phyloP scores from a whole-genome alignment of 257 asterid species.

The Linaria vulgaris region DNA sequence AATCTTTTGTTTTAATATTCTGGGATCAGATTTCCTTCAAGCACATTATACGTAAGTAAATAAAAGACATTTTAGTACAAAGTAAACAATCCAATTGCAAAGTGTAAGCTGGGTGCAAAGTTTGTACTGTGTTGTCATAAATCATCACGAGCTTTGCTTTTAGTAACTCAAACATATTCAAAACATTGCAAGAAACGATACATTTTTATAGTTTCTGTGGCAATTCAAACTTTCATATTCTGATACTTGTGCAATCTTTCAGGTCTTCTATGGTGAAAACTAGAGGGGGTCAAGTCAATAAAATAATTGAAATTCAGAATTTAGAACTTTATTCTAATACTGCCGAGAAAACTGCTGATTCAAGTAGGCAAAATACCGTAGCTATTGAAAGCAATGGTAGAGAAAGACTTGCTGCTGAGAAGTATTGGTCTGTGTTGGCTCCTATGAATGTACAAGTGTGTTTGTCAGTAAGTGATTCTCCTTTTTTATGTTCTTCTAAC shows the following conservation, averaged over 20 bases:
- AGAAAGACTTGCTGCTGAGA: conserved; percentile 37
- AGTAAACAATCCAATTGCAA: conserved; percentile 1
- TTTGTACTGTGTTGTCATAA: not conserved
- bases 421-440: conserved; percentile 47
- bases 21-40: conserved; percentile 7
- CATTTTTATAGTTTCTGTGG: conserved; percentile 5
- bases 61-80: conserved; percentile 5
- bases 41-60: conserved; percentile 4
- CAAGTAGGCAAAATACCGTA: conserved; percentile 31
- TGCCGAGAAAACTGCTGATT: conserved; percentile 38
- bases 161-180: conserved; percentile 7
- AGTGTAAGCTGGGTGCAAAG: conserved; percentile 8
- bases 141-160: not conserved
- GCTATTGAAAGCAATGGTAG: conserved; percentile 32
- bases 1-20: conserved; percentile 10
- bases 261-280: conserved; percentile 59
- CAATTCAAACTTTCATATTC: conserved; percentile 18
- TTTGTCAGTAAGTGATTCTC: conserved; percentile 61
- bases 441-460: conserved; percentile 67
- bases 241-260: conserved; percentile 29
- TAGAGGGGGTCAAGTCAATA: conserved; percentile 85
- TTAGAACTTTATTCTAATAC: conserved; percentile 72
- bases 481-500: not conserved
- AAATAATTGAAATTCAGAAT: conserved; percentile 71
- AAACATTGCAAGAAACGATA: conserved; percentile 1